Evolutionary conservation across 2,329 filamentous ascomycete species (phyloP).

Genomic region (Magnaporthiopsis rhizophila): DNA sequence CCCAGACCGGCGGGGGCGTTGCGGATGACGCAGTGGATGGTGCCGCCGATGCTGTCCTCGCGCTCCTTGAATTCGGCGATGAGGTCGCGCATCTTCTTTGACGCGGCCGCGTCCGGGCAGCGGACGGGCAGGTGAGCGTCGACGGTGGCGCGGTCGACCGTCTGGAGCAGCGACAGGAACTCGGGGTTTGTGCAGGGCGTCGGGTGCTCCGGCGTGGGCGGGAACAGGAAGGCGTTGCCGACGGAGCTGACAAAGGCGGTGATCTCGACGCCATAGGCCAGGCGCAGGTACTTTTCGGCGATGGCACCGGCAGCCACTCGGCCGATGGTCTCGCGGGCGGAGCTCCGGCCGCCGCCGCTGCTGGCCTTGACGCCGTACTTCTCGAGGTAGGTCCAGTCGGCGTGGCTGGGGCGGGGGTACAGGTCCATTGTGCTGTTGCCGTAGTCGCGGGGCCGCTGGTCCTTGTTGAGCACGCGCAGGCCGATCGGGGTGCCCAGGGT

Average conservation of each 20-base stretch:
- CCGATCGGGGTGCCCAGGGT: constrained; percentile 88
- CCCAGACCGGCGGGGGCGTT: constrained; percentile 80
- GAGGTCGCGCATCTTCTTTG: constrained; percentile 65
- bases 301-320: constrained; percentile 87
- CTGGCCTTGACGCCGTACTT: constrained; percentile 94
- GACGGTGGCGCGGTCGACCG: constrained; percentile 66
- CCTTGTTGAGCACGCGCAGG: constrained; percentile 82
- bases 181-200: constrained; percentile 65
- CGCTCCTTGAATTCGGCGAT: constrained; percentile 72
- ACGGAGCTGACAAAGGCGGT: constrained; percentile 85
- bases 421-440: constrained; percentile 81
- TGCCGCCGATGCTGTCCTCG: constrained; percentile 87
- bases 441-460: constrained; percentile 90
- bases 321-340: constrained; percentile 90
- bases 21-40: constrained; percentile 86
- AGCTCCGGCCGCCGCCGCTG: constrained; percentile 81
- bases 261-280: constrained; percentile 81
- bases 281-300: constrained; percentile 81
- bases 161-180: constrained; percentile 67
- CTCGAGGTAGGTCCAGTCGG: constrained; percentile 94
- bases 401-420: constrained; percentile 86
- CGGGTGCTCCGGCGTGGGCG: constrained; percentile 59
- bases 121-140: constrained; percentile 81
- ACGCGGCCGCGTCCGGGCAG: constrained; percentile 63
- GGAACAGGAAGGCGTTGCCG: constrained; percentile 70